Conservation (phyloP, 345 rosid species). For the Conringia planisiliqua region DNA sequence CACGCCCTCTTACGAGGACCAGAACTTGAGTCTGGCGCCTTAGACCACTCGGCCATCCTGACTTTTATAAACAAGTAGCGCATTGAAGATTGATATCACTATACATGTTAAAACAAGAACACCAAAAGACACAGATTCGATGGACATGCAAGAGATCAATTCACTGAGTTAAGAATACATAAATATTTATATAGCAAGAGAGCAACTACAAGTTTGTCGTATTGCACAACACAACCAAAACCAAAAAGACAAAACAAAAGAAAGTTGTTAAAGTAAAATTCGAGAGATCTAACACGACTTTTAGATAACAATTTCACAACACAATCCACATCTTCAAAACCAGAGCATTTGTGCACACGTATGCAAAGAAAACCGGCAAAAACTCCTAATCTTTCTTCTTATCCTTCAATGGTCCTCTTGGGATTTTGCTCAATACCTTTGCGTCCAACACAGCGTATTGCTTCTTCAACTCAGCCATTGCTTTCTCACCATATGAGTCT, state of each 20-base stretch:
- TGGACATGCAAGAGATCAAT: neutral
- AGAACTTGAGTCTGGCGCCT: conserved; percentile 90
- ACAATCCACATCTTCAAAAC: conserved; percentile 4
- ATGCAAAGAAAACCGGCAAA: neutral
- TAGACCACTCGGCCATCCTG: conserved; percentile 90
- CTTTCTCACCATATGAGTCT: conserved; percentile 76
- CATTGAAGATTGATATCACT: neutral
- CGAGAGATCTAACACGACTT: neutral
- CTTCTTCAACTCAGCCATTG: conserved; percentile 67
- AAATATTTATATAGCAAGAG: neutral
- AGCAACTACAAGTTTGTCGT: neutral
- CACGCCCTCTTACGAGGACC: conserved; percentile 58
- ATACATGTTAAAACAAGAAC: no score
- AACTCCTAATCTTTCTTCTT: conserved; percentile 61
- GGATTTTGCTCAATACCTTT: conserved; percentile 71
- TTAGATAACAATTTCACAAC: conserved; percentile 25
- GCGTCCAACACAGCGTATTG: conserved; percentile 64
- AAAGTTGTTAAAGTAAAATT: neutral
- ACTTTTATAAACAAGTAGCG: conserved; percentile 11
- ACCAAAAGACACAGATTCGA: no score
- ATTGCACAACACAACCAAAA: neutral
- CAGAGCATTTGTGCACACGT: conserved; percentile 3
- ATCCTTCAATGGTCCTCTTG: conserved; percentile 52
- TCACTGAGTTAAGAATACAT: neutral
- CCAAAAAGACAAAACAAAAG: neutral